phyloP scores from a whole-genome alignment of 1,139 yeast species.

The Citeromyces hawaiiensis region DNA sequence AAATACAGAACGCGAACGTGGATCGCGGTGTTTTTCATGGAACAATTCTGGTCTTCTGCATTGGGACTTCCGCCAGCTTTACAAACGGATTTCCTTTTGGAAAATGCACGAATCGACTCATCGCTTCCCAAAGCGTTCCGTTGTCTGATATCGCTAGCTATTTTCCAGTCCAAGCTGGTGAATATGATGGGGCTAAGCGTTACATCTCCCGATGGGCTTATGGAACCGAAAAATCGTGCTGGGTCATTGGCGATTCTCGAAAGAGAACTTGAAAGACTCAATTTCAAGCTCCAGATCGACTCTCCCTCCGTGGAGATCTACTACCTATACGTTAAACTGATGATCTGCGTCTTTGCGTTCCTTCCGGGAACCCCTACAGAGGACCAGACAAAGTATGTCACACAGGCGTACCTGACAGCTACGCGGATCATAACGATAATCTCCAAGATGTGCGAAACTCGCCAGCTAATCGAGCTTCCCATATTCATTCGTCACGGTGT shows the following conservation, averaged over 20 bases:
- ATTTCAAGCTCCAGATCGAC: slow-evolving; percentile 46
- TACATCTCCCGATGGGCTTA: slow-evolving; percentile 80
- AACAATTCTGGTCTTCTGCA: slow-evolving; percentile 84
- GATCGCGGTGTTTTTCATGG: slow-evolving; percentile 79
- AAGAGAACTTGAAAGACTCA: slow-evolving; percentile 63
- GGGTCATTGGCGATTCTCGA: slow-evolving; percentile 66
- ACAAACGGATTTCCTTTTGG: slow-evolving; percentile 73
- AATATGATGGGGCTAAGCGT: slow-evolving; percentile 83
- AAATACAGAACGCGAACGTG: slow-evolving; percentile 92
- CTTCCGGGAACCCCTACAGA: slow-evolving; percentile 84
- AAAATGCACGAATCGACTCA: slow-evolving; percentile 60
- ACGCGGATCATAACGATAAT: slow-evolving; percentile 73
- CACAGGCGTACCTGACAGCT: slow-evolving; percentile 69
- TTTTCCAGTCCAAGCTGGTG: slow-evolving; percentile 75
- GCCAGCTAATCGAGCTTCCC: slow-evolving; percentile 72
- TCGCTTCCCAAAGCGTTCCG: slow-evolving; percentile 60
- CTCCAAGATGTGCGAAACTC: slow-evolving; percentile 53
- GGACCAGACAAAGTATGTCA: slow-evolving; percentile 77
- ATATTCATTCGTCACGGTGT: slow-evolving; percentile 79
- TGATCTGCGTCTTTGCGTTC: slow-evolving; percentile 83
- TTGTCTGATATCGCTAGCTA: slow-evolving; percentile 59
- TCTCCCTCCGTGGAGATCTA: slow-evolving; percentile 71
- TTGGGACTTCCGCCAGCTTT: slow-evolving; percentile 82
- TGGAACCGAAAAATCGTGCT: slow-evolving; percentile 76
- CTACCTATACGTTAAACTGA: slow-evolving; percentile 62